phyloP scores from a whole-genome alignment of 1,139 yeast genomes.

The Hansenula lynferdii region DNA sequence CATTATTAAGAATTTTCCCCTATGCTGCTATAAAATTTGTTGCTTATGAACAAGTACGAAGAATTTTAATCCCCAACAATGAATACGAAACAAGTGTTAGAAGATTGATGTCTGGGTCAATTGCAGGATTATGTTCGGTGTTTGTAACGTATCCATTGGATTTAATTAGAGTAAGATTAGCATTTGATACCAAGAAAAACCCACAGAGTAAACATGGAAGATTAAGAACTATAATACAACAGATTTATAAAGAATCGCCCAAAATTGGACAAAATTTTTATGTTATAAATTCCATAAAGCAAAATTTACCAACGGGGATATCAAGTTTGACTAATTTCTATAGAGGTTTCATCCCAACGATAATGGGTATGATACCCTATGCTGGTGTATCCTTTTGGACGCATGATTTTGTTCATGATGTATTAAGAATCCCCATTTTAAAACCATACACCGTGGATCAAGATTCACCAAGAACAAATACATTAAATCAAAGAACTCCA shows the following conservation, averaged over 20 bases:
- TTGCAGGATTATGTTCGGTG: constrained; percentile 84
- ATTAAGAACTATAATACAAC: constrained; percentile 45
- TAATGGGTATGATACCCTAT: constrained; percentile 93
- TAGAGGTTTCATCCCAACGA: constrained; percentile 92
- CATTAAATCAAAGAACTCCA: constrained; percentile 41
- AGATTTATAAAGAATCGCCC: constrained; percentile 63
- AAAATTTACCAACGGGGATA: constrained; percentile 27
- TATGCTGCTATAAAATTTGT: constrained; percentile 97
- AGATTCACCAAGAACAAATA: neutral
- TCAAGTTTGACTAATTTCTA: constrained; percentile 64
- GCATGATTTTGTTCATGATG: constrained; percentile 86
- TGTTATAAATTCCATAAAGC: constrained; percentile 18
- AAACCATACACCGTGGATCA: constrained; percentile 50
- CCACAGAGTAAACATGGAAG: constrained; percentile 39
- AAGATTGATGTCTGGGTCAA: constrained; percentile 82
- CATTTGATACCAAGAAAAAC: constrained; percentile 66
- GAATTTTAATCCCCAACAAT: constrained; percentile 70
- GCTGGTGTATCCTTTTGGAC: constrained; percentile 97
- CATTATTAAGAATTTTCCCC: constrained; percentile 86
- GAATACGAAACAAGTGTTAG: constrained; percentile 74
- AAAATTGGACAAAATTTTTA: constrained; percentile 22
- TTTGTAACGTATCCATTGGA: constrained; percentile 92
- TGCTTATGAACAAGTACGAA: constrained; percentile 91
- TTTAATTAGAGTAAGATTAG: constrained; percentile 83
- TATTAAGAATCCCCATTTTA: constrained; percentile 56